Percentiles rank a stretch among this genome's conserved stretches.
Conservation (phyloP, 1,139 yeast genomes). For the Yamadazyma atmosphaerica region DNA sequence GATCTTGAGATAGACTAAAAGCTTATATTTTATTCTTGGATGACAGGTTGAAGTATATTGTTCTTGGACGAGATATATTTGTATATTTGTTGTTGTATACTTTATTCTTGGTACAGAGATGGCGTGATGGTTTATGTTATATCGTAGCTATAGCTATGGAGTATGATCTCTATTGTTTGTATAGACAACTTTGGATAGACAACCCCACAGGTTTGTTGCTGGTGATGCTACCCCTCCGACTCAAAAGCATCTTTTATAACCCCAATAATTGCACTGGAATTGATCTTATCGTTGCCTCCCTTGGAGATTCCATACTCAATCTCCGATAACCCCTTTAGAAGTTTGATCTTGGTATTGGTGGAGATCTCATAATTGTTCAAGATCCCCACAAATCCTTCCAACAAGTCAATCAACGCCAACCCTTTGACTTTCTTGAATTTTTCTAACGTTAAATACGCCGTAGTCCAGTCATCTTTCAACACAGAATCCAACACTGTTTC, state of each 20-base stretch:
- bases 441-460: constrained; percentile 65
- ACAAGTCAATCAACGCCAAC: constrained; percentile 81
- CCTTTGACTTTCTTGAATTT: constrained; percentile 72
- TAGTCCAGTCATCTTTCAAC: constrained; percentile 85
- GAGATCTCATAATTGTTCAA: constrained; percentile 67
- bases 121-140: no score
- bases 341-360: constrained; percentile 57
- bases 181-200: no score
- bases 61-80: no score
- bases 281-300: constrained; percentile 92
- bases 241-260: constrained; percentile 68
- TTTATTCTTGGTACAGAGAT: no score
- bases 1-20: no score
- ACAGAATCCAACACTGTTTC: constrained; percentile 74
- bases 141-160: no score
- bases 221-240: constrained; percentile 14
- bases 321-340: constrained; percentile 74
- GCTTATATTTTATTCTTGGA: no score
- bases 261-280: constrained; percentile 88
- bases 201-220: no score
- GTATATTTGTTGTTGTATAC: no score
- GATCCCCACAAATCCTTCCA: constrained; percentile 72
- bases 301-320: constrained; percentile 86
- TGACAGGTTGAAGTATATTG: no score
- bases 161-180: no score